Evolutionary conservation across 2,329 filamentous ascomycete genomes (phyloP).

Genomic region (Sclerotiophoma versabilis): DNA sequence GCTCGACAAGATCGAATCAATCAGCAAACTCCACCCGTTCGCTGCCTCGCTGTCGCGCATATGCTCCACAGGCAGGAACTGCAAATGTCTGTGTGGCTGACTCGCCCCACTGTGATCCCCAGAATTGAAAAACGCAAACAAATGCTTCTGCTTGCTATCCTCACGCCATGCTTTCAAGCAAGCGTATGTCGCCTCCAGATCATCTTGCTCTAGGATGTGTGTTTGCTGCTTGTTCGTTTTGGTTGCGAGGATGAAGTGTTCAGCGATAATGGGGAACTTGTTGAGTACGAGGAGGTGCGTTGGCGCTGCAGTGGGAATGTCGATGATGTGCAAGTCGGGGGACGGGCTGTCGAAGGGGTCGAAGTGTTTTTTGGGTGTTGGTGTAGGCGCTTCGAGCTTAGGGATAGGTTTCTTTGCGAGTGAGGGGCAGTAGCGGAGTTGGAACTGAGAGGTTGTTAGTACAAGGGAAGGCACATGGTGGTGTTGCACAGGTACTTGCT

Average conservation of each 20-base stretch:
- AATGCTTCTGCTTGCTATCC: constrained; percentile 42
- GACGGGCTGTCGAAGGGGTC: constrained; percentile 72
- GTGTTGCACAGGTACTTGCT: constrained; percentile 35
- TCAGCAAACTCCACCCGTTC: constrained; percentile 57
- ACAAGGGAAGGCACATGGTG: not conserved
- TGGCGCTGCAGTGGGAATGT: constrained; percentile 53
- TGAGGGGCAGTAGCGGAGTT: constrained; percentile 73
- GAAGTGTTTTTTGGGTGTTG: constrained; percentile 34
- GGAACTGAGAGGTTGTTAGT: constrained; percentile 62
- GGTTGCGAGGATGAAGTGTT: constrained; percentile 77
- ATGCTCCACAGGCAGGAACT: constrained; percentile 70
- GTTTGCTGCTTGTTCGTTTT: constrained; percentile 70
- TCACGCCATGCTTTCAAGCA: constrained; percentile 66
- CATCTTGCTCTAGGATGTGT: constrained; percentile 65
- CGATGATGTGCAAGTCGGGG: constrained; percentile 61
- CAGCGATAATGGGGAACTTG: constrained; percentile 74
- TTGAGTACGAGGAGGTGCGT: constrained; percentile 73
- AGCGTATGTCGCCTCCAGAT: constrained; percentile 67
- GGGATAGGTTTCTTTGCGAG: constrained; percentile 69
- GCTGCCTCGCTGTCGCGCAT: constrained; percentile 61
- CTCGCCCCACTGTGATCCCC: constrained; percentile 73
- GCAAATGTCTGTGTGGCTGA: constrained; percentile 75
- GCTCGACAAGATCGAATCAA: constrained; percentile 51
- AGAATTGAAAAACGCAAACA: constrained; percentile 75
- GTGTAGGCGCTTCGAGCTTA: constrained; percentile 46